These are phyloP conservation scores for Drechslera avenae DNA, from an alignment of 2,329 filamentous ascomycete genomes.

Conservation along the genomic window DNA sequence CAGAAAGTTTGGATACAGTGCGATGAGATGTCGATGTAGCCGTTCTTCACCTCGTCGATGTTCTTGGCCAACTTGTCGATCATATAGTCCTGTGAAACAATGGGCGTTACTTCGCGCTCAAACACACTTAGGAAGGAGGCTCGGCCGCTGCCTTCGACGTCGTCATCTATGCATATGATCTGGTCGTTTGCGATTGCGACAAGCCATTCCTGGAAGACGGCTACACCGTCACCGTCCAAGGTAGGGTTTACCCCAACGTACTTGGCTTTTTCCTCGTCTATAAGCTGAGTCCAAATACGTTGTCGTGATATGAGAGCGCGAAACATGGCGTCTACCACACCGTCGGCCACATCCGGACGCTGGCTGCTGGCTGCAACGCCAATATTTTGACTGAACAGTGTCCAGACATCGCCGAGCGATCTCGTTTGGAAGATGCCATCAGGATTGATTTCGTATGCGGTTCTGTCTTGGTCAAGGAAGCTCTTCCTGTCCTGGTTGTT, in stretches of 20 bases:
- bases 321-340: slow-evolving; percentile 96
- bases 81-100: slow-evolving; percentile 77
- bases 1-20: slow-evolving; percentile 91
- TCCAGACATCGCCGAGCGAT: slow-evolving; percentile 93
- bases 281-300: slow-evolving; percentile 82
- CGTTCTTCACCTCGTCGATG: slow-evolving; percentile 77
- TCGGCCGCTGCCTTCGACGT: slow-evolving; percentile 61
- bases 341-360: slow-evolving; percentile 88
- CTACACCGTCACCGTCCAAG: slow-evolving; percentile 78
- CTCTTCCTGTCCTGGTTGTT: slow-evolving; percentile 79
- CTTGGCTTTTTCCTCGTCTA: slow-evolving; percentile 80
- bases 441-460: slow-evolving; percentile 75
- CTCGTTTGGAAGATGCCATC: slow-evolving; percentile 91
- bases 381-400: slow-evolving; percentile 93
- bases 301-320: slow-evolving; percentile 81
- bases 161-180: slow-evolving; percentile 94
- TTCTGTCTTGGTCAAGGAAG: slow-evolving; percentile 76
- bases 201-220: slow-evolving; percentile 83
- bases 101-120: slow-evolving; percentile 77
- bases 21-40: slow-evolving; percentile 92
- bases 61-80: slow-evolving; percentile 73
- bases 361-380: slow-evolving; percentile 82
- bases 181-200: slow-evolving; percentile 97
- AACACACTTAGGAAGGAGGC: slow-evolving; percentile 86
- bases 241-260: slow-evolving; percentile 59